Conservation (phyloP, 805 yeast species). For the Ogataea dorogensis region DNA sequence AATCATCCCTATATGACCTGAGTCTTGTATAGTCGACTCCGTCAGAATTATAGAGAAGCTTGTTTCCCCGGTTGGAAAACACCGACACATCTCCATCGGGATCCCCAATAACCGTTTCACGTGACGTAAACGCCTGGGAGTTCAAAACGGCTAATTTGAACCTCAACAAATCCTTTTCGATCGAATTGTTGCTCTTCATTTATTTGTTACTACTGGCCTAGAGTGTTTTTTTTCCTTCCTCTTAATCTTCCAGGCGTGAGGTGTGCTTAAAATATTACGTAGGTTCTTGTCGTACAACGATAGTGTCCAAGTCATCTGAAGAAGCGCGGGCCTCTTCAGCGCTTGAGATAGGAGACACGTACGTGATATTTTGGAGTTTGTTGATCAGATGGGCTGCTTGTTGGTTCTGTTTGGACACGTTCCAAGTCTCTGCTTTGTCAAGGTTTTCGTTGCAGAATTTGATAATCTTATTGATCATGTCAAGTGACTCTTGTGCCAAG, state of each 20-base stretch:
- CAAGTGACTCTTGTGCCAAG: slow-evolving; percentile 85
- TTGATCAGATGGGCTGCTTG: slow-evolving; percentile 28
- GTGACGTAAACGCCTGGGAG: slow-evolving; percentile 12
- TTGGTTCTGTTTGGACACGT: slow-evolving; percentile 29
- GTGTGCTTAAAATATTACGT: slow-evolving; percentile 7
- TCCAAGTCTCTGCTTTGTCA: slow-evolving; percentile 84
- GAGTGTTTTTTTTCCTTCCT: slow-evolving; percentile 4
- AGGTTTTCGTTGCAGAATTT: slow-evolving; percentile 82
- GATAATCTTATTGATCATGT: slow-evolving; percentile 80
- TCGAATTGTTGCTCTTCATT: slow-evolving; percentile 13
- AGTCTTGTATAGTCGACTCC: slow-evolving; percentile 26
- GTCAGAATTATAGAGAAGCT: slow-evolving; percentile 26
- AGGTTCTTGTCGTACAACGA: slow-evolving; percentile 4
- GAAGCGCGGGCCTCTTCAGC: slow-evolving; percentile 4
- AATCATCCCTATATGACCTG: slow-evolving; percentile 24
- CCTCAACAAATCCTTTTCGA: slow-evolving; percentile 26
- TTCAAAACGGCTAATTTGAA: slow-evolving; percentile 22
- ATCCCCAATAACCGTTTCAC: slow-evolving; percentile 10
- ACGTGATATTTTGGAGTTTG: slow-evolving; percentile 29
- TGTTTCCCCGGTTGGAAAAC: slow-evolving; percentile 34
- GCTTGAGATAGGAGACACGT: slow-evolving; percentile 13
- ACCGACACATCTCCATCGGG: slow-evolving; percentile 20
- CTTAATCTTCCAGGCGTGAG: neutral
- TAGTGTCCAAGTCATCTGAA: slow-evolving; percentile 7
- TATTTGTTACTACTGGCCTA: neutral